Evolutionary conservation across 306 rosid species (phyloP).

Genomic region (Trichosanthes truncata): DNA sequence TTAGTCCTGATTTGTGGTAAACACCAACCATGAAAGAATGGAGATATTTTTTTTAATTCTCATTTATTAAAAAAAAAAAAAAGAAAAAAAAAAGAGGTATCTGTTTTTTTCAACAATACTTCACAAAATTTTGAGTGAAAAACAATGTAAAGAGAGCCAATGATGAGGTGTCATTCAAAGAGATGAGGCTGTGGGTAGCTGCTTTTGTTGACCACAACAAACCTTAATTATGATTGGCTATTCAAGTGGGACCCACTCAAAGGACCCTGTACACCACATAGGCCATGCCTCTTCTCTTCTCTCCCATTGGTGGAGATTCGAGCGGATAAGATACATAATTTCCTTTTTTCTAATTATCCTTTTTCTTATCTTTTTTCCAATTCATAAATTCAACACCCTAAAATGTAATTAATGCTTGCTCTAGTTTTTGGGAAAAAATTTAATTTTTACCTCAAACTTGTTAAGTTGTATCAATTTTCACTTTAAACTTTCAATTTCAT

Average conservation of each 20-base stretch:
- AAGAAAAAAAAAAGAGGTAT: no score
- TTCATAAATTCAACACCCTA: background rate
- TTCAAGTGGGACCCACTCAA: background rate
- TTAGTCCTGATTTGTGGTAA: no score
- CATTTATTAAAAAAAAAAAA: no score
- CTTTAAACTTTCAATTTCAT: no score
- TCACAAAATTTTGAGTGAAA: no score
- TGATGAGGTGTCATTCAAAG: slow-evolving; percentile 5
- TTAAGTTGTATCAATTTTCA: no score
- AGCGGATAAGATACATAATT: background rate
- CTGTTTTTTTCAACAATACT: no score
- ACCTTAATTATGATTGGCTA: background rate
- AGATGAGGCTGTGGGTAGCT: slow-evolving; percentile 3
- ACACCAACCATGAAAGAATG: no score
- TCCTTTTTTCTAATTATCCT: background rate
- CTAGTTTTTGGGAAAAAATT: no score
- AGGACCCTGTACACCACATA: background rate
- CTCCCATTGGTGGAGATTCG: background rate
- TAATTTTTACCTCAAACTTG: no score
- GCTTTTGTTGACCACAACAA: slow-evolving; percentile 7
- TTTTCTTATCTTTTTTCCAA: background rate
- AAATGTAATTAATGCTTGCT: background rate
- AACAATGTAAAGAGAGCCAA: background rate
- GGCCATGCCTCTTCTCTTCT: background rate
- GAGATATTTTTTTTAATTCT: no score